Percentiles rank a stretch among this genome's conserved stretches.
Evolutionary conservation across 2,329 filamentous ascomycete genomes (phyloP).

Genomic region (Daldinia eschscholtzii): DNA sequence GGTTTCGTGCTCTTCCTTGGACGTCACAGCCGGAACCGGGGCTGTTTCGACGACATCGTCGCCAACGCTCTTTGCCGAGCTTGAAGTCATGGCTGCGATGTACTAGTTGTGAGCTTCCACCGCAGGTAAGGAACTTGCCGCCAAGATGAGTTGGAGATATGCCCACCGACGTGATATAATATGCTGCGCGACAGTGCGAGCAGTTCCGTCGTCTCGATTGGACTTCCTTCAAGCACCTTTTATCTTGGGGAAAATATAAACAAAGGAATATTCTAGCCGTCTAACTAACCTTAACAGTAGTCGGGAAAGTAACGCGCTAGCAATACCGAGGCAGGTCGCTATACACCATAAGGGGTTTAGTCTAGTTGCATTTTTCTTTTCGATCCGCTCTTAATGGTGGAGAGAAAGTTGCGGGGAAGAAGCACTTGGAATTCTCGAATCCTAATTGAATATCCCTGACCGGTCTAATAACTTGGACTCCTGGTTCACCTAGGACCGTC

Average conservation of each 20-base stretch:
- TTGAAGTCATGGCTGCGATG: conserved; percentile 24
- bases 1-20: conserved; percentile 37
- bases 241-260: conserved; percentile 14
- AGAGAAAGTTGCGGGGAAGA: conserved; percentile 41
- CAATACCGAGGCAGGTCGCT: conserved; percentile 32
- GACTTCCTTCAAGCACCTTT: conserved; percentile 17
- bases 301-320: conserved; percentile 20
- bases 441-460: conserved; percentile 4
- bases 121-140: background rate
- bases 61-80: conserved; percentile 18
- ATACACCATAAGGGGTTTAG: conserved; percentile 40
- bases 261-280: conserved; percentile 30
- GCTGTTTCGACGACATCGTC: conserved; percentile 31
- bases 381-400: conserved; percentile 13
- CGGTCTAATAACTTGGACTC: background rate
- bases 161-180: background rate
- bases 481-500: background rate
- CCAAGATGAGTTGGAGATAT: background rate
- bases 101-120: background rate
- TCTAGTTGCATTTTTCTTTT: conserved; percentile 26
- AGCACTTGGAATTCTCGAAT: conserved; percentile 33
- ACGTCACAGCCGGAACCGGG: conserved; percentile 16
- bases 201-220: conserved; percentile 11
- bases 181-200: conserved; percentile 1
- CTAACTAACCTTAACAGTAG: conserved; percentile 4